A percentile compares a stretch with the other conserved stretches of the same genome.
Evolutionary conservation across 257 asterid genomes (phyloP).

Genomic region (Jacaranda copaia): DNA sequence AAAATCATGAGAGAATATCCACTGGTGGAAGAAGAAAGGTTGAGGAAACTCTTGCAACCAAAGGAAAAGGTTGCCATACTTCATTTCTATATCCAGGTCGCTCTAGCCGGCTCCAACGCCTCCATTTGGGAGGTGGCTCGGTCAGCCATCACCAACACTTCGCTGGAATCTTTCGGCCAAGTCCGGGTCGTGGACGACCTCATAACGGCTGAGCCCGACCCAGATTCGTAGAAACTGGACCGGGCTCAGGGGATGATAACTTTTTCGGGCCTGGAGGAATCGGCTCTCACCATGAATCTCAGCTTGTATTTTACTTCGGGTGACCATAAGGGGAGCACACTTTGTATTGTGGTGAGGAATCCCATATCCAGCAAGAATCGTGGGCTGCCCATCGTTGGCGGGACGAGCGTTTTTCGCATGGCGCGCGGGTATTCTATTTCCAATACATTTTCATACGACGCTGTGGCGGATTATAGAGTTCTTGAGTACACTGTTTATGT

Average conservation of each 20-base stretch:
- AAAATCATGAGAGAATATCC: neutral
- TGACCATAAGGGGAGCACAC: conserved; percentile 36
- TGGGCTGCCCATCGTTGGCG: conserved; percentile 45
- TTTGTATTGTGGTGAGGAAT: conserved; percentile 38
- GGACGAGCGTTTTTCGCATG: conserved; percentile 37
- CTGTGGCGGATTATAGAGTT: conserved; percentile 11
- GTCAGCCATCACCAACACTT: conserved; percentile 24
- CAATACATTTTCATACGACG: conserved; percentile 31
- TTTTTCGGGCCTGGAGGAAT: conserved; percentile 31
- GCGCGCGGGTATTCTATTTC: conserved; percentile 42
- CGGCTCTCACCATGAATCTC: conserved; percentile 39
- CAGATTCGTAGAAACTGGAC: conserved; percentile 34
- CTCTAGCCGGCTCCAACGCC: conserved; percentile 35
- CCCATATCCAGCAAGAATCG: conserved; percentile 26
- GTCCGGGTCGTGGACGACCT: conserved; percentile 39
- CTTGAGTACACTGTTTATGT: conserved; percentile 40
- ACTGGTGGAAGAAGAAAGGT: conserved; percentile 16
- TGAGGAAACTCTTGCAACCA: conserved; percentile 12
- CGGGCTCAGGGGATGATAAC: conserved; percentile 46
- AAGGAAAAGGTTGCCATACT: conserved; percentile 35
- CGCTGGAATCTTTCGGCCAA: conserved; percentile 38
- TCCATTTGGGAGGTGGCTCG: conserved; percentile 49
- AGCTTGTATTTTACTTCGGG: conserved; percentile 34
- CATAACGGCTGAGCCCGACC: conserved; percentile 30
- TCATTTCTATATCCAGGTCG: conserved; percentile 45